A percentile compares a stretch with the other conserved stretches of the same genome.
These are phyloP conservation scores for Platanthera guangdongensis DNA, from an alignment of 106 monocot species.

Conservation along the genomic window DNA sequence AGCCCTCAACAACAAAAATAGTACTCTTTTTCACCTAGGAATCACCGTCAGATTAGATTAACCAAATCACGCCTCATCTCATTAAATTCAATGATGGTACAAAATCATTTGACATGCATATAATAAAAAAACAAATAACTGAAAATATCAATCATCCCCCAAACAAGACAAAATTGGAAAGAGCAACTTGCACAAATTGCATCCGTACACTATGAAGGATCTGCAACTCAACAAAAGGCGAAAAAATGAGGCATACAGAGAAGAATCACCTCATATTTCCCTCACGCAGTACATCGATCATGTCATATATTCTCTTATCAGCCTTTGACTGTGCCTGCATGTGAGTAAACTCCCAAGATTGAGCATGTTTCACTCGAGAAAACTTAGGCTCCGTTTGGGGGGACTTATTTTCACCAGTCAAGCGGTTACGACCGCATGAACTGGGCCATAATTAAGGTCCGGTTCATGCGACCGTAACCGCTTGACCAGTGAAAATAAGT, in stretches of 20 bases:
- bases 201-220: neutral
- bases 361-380: neutral
- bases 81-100: neutral
- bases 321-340: slow-evolving; percentile 56
- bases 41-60: neutral
- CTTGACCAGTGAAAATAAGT: too few species aligned
- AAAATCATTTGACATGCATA: neutral
- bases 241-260: neutral
- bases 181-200: neutral
- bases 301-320: slow-evolving; percentile 60
- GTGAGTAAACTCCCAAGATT: neutral
- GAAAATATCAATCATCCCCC: neutral
- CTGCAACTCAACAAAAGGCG: neutral
- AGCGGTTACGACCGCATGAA: too few species aligned
- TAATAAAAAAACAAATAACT: neutral
- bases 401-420: too few species aligned
- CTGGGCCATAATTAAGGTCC: too few species aligned
- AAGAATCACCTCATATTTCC: slow-evolving; percentile 70
- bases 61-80: neutral
- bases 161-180: neutral
- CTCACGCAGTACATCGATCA: slow-evolving; percentile 87
- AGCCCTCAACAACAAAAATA: neutral
- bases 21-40: neutral
- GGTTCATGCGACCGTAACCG: too few species aligned
- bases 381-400: too few species aligned